Conservation (phyloP, 2,329 filamentous ascomycete genomes). For the Kalaharituber pfeilii region DNA sequence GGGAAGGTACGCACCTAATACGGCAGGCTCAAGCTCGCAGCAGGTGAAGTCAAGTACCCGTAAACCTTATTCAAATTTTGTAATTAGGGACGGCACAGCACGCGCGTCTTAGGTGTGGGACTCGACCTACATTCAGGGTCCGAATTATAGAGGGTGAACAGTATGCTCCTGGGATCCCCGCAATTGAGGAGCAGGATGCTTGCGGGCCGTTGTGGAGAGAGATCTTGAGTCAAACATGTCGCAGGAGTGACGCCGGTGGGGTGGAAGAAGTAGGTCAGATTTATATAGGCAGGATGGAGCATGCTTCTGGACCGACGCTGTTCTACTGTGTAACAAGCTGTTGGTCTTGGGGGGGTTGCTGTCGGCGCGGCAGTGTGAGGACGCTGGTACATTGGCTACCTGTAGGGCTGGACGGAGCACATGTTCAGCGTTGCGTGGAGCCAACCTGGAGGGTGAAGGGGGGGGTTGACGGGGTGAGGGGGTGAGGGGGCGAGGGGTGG, state of each 20-base stretch:
- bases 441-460: background rate
- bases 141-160: slow-evolving; percentile 34
- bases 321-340: background rate
- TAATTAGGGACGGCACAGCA: background rate
- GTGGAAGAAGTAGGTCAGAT: slow-evolving; percentile 25
- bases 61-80: background rate
- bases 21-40: slow-evolving; percentile 36
- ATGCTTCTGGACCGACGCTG: background rate
- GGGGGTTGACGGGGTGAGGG: background rate
- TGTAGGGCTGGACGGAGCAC: background rate
- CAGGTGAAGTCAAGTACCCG: slow-evolving; percentile 37
- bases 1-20: slow-evolving; percentile 31
- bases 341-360: background rate
- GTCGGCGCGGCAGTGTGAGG: background rate
- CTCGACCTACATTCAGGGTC: slow-evolving; percentile 24
- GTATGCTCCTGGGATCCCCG: slow-evolving; percentile 39
- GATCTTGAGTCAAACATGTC: slow-evolving; percentile 31
- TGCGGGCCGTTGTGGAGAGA: slow-evolving; percentile 36
- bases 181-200: slow-evolving; percentile 39
- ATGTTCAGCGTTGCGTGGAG: background rate
- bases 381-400: background rate
- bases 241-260: slow-evolving; percentile 36
- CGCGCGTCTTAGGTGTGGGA: no score
- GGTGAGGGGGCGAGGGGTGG: background rate
- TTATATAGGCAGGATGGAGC: background rate